Evolutionary conservation across 495 filamentous ascomycete genomes (phyloP).

Genomic region (Hypoxylon fragiforme): DNA sequence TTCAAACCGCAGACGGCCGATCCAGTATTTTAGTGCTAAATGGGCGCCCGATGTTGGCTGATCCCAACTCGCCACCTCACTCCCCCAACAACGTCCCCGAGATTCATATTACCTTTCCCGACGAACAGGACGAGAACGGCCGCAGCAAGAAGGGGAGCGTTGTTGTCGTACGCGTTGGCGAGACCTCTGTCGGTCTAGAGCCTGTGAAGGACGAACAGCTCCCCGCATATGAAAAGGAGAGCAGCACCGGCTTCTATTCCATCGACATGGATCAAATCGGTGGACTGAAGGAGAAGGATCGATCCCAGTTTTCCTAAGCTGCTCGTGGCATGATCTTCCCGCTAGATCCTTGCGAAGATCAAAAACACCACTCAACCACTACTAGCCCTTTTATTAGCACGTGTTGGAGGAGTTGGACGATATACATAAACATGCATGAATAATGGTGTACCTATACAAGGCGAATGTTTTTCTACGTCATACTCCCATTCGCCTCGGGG

Average conservation of each 20-base stretch:
- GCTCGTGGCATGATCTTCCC: constrained; percentile 4
- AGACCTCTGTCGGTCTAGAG: constrained; percentile 83
- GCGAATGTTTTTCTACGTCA: constrained; percentile 31
- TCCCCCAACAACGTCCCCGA: constrained; percentile 83
- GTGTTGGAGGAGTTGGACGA: constrained; percentile 27
- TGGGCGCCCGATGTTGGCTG: constrained; percentile 69
- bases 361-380: constrained; percentile 5
- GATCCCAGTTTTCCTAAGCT: constrained; percentile 41
- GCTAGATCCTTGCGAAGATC: constrained; percentile 3
- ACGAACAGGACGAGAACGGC: constrained; percentile 88
- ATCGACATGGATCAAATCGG: constrained; percentile 94
- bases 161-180: constrained; percentile 90
- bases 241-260: constrained; percentile 78
- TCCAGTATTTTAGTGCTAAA: constrained; percentile 74
- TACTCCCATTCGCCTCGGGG: constrained; percentile 19
- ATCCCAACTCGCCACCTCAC: constrained; percentile 71
- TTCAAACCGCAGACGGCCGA: constrained; percentile 65
- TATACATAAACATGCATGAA: constrained; percentile 36
- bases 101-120: constrained; percentile 97
- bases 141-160: constrained; percentile 82
- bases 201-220: constrained; percentile 78
- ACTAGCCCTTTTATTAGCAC: constrained; percentile 18
- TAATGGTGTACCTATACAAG: constrained; percentile 35
- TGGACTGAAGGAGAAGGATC: constrained; percentile 86
- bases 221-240: constrained; percentile 82